Evolutionary conservation across 2,329 filamentous ascomycete genomes (phyloP), one percentile per base, ranked within the genome.

Genomic region (Claviceps monticola): DNA sequence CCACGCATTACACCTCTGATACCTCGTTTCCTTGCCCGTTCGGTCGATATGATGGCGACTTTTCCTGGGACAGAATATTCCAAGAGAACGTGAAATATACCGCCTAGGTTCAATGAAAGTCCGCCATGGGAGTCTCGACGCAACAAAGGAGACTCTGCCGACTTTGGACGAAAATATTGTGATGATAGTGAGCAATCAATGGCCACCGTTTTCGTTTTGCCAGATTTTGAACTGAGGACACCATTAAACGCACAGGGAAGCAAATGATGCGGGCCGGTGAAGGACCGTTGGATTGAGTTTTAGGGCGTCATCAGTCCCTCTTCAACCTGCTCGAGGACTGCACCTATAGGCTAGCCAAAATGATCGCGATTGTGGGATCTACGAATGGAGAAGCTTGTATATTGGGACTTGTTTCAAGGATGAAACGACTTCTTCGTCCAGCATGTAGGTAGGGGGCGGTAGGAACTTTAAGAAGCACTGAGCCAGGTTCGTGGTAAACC

Each of bases 31-130:
- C 23, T 23, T 23, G 5, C 23, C 23, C 23, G 23, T 23, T 23
- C 23, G 23, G 23, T 23, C 23, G 23, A 23, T 23, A 23, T 23
- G 23, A 23, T 23, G 6, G 5, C 23, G 23, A 23, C 23, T 7
- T 23, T 23, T 23, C 0, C 23, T 23, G 23, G 23, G 5, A 23
- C 23, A 6, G 23, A 78, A 5, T 86, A 51, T 11, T 78, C 73
- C 21, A 95, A 76, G 1, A 82, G 68, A 1, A 79, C 57, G 51
- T 69, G 76, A 46, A 93, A 66, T 1, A 81, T 64, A 0, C 73
- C 80, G 51, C 82, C 79, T 21, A 78, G 69, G 46, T 95, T 88
- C 23, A 23, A 7, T 19, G 34, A 14, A 11, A 38, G 2, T 21
- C 11, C 11, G 11, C 19, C n/a, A 48, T 13, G n/a, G 37, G 19